Evolutionary conservation across 345 rosid species (phyloP).

Genomic region (Eucalyptus sp.): DNA sequence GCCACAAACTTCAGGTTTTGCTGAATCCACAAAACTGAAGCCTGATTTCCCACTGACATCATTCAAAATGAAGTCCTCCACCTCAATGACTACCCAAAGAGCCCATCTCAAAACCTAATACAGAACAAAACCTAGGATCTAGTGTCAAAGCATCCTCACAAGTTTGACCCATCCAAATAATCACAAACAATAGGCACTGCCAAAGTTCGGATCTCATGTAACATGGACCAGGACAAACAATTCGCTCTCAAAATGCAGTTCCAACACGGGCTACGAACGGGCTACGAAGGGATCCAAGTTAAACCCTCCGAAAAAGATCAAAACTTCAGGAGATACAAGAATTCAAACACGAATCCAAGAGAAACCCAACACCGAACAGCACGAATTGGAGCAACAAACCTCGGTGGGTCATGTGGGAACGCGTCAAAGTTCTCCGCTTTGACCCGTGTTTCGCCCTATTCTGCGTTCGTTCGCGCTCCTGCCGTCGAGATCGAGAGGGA

Average conservation of each 20-base stretch:
- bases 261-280: neutral
- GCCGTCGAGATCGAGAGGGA: neutral
- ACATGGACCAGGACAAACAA: neutral
- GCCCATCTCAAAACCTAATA: neutral
- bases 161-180: neutral
- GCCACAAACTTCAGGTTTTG: neutral
- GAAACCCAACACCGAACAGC: neutral
- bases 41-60: neutral
- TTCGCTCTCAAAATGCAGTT: neutral
- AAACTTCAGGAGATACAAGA: neutral
- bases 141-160: neutral
- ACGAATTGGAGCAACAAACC: neutral
- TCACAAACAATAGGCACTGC: neutral
- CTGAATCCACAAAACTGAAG: neutral
- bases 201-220: neutral
- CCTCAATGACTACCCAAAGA: neutral
- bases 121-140: neutral
- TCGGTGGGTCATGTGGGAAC: neutral
- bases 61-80: neutral
- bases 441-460: neutral
- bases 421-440: neutral
- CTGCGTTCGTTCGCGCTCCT: neutral
- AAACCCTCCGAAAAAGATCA: neutral
- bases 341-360: neutral
- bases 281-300: neutral